Percentiles rank a stretch among this genome's conserved stretches.
phyloP scores from a whole-genome alignment of 1,139 yeast genomes.

The Magnusiomyces paraingens region DNA sequence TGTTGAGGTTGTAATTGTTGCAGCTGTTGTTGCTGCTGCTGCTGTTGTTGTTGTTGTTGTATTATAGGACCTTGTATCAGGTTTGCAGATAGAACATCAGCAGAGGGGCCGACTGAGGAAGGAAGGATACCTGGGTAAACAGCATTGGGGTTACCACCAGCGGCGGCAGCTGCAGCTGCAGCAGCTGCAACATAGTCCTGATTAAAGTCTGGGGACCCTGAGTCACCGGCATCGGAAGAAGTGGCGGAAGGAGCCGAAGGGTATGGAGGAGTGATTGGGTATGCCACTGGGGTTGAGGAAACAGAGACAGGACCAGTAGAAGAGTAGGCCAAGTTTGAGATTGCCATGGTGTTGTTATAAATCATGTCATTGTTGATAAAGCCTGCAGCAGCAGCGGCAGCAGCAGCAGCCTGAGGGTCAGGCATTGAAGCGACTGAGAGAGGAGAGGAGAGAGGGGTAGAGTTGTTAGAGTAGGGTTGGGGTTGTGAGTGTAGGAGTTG shows the following conservation, averaged over 20 bases:
- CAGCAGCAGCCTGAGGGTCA: background rate
- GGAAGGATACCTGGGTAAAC: too few species aligned
- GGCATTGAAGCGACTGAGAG: background rate
- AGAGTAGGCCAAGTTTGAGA: background rate
- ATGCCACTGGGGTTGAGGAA: background rate
- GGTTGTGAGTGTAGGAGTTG: too few species aligned
- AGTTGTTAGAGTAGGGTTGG: background rate
- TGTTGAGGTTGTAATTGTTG: background rate
- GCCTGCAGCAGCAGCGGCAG: background rate
- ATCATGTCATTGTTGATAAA: too few species aligned
- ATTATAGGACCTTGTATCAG: background rate
- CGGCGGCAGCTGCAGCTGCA: too few species aligned
- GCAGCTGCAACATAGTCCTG: too few species aligned
- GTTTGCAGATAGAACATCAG: too few species aligned
- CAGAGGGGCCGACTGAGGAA: too few species aligned
- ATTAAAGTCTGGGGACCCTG: background rate
- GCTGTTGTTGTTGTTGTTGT: background rate
- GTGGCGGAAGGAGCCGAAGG: slow-evolving; percentile 5
- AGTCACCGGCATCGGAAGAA: background rate
- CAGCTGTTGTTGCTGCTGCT: too few species aligned
- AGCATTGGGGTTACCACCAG: too few species aligned
- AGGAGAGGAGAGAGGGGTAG: slow-evolving; percentile 5
- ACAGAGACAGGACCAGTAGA: background rate
- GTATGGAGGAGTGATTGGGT: slow-evolving; percentile 16
- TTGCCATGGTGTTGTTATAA: background rate